Conservation (phyloP, 78 protist species). For the Trichosphaerium sp. region DNA sequence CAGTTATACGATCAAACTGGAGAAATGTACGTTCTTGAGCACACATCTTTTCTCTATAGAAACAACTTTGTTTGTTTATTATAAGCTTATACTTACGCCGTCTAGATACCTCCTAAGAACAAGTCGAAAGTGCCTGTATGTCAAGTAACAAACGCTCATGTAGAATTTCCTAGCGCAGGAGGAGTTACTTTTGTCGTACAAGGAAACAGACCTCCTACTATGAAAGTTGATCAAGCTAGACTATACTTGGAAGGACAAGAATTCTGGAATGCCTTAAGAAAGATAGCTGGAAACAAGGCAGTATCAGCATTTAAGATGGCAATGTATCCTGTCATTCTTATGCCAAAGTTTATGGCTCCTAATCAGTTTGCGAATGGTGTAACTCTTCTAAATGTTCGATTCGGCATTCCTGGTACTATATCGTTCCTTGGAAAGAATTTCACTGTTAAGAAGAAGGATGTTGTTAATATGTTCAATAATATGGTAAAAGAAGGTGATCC, state of each 20-base stretch:
- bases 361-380: neutral
- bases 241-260: conserved; percentile 12
- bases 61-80: no score
- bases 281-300: conserved; percentile 12
- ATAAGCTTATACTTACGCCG: no score
- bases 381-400: neutral
- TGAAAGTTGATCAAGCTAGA: conserved; percentile 4
- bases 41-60: no score
- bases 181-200: conserved; percentile 10
- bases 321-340: conserved; percentile 26
- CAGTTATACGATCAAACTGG: no score
- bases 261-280: conserved; percentile 20
- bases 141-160: neutral
- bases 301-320: conserved; percentile 19
- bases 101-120: no score
- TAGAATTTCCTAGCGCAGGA: conserved; percentile 13
- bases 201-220: neutral
- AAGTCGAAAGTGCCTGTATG: no score
- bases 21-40: no score
- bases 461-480: neutral
- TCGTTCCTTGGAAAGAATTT: no score
- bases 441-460: conserved; percentile 19
- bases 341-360: conserved; percentile 15
- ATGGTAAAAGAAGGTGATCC: conserved; percentile 6
- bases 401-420: conserved; percentile 27